These are phyloP conservation scores for Coniosporium apollinis DNA, from an alignment of 495 filamentous ascomycete species.

Conservation along the genomic window DNA sequence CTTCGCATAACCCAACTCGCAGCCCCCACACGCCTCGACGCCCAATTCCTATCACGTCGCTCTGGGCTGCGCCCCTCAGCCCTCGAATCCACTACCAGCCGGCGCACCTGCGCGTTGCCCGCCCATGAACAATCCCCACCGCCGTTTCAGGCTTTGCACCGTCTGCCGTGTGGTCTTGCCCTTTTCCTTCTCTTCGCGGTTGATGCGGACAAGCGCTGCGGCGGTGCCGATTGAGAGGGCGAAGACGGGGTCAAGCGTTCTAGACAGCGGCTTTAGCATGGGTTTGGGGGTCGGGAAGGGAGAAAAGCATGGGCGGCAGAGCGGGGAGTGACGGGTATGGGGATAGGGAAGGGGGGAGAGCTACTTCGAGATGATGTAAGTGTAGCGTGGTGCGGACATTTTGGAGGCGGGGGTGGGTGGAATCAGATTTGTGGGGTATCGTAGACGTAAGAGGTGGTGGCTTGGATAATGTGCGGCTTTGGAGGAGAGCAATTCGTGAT, in stretches of 20 bases:
- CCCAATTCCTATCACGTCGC: no score
- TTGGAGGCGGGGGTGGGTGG: neutral
- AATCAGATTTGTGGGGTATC: neutral
- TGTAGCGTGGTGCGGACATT: constrained; percentile 10
- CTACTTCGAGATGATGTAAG: constrained; percentile 18
- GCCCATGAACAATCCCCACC: constrained; percentile 14
- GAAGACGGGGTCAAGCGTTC: constrained; percentile 71
- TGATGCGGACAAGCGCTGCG: constrained; percentile 52
- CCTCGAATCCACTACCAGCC: no score
- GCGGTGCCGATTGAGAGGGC: constrained; percentile 58
- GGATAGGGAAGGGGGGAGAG: neutral
- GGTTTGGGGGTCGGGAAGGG: neutral
- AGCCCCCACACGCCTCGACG: no score
- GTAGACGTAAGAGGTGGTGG: neutral
- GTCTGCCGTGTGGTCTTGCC: constrained; percentile 37
- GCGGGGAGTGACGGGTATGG: neutral
- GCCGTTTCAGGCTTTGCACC: constrained; percentile 29
- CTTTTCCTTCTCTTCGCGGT: constrained; percentile 65
- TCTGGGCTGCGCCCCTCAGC: no score
- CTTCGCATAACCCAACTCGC: no score
- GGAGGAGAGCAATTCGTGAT: no score
- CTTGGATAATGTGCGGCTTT: no score
- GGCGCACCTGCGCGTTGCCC: no score
- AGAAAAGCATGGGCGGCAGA: neutral
- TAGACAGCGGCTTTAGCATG: constrained; percentile 14